Conservation (phyloP, 2,329 filamentous ascomycete genomes). For the Sporothrix pseudoabietina region DNA sequence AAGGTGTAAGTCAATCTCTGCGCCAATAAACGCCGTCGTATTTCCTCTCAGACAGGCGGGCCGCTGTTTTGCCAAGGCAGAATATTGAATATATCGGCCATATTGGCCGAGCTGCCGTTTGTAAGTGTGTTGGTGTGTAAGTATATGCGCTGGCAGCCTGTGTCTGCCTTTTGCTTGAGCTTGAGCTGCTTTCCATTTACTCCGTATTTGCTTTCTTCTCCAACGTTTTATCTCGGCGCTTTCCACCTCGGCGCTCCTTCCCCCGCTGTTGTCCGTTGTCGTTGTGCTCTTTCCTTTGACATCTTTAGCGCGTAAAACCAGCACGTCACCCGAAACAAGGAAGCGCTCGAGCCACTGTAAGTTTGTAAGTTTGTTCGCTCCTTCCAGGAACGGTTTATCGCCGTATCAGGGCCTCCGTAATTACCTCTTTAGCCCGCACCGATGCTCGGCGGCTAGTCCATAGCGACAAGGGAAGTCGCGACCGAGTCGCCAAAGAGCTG, state of each 20-base stretch:
- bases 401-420: conserved; percentile 27
- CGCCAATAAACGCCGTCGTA: conserved; percentile 6
- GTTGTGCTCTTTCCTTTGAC: background rate
- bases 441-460: conserved; percentile 29
- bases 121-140: background rate
- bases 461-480: background rate
- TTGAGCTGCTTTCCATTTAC: background rate
- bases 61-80: conserved; percentile 13
- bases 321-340: background rate
- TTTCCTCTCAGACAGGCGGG: background rate
- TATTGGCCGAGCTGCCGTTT: background rate
- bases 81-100: background rate
- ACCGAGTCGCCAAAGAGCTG: background rate
- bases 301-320: background rate
- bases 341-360: background rate
- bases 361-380: background rate
- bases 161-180: background rate
- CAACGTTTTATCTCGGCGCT: background rate
- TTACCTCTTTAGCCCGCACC: conserved; percentile 25
- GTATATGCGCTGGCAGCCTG: background rate
- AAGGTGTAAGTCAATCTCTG: background rate
- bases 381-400: background rate
- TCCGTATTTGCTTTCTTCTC: background rate
- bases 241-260: background rate
- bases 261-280: background rate